Evolutionary conservation across 257 asterid genomes (phyloP), one percentile per base, ranked within the genome.

Genomic region (Solanum clarkiae): DNA sequence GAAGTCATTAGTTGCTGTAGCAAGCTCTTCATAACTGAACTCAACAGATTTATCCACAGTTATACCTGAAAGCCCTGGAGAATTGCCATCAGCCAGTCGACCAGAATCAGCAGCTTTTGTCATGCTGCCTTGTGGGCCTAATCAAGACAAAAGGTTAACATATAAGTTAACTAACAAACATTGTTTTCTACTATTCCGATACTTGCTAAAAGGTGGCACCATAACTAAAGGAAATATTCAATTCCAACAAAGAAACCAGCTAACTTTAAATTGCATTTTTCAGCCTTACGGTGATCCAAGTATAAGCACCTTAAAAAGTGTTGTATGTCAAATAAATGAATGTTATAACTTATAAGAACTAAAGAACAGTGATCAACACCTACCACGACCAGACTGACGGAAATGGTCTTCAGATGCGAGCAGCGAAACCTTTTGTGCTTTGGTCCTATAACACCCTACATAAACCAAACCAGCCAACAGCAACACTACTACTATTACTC

Each of bases 11-110:
- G 99, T 93, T 59, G 97, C 95, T 54, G 82, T 91, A 83, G 99
- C 94, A 84, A 96, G 98, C 90, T 96, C 99, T 88, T 96, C 98
- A 86, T 96, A 96, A 79, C 97, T 84, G 93, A 96, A 96, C 91
- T 93, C 98, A 80, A 96, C 97, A 63, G 99, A 94, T 91, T 93
- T 96, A 79, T 94, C 97, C 83, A 96, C 98, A 55, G 94, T 92
- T 82, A 94, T 90, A 88, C 97, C 97, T 40, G 92, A 84, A 81
- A 91, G 86, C 49, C 80, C 93, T 82, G 94, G 92, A 88, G 92
- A 72, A 82, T 86, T 84, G 44, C 93, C 92, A 81, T 86, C 92
- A 82, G 88, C 88, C 77, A 81, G 83, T 66, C 88, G 81, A 65
- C 88, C 49, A 68, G 95, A 86, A 83, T 88, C 91, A 51, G 87